Evolutionary conservation across 176 grass and related monocot species (phyloP).

Genomic region (Eleusine indica): DNA sequence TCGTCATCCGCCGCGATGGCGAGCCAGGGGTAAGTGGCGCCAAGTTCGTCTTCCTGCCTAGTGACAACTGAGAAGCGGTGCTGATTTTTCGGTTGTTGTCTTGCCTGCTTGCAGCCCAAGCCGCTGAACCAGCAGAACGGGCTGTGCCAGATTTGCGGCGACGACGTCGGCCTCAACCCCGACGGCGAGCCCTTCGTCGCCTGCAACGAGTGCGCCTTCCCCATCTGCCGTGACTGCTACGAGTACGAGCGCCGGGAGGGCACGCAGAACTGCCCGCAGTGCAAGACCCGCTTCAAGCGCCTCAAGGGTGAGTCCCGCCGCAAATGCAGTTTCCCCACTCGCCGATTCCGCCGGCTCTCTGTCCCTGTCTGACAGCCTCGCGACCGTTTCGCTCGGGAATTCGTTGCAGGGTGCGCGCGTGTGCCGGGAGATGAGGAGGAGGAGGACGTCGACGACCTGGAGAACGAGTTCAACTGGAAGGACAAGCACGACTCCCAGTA

Average conservation of each 20-base stretch:
- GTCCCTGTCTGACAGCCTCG: not conserved
- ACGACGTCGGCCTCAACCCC: slow-evolving; percentile 47
- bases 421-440: slow-evolving; percentile 92
- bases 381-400: not conserved
- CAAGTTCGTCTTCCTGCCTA: not conserved
- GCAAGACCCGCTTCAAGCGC: slow-evolving; percentile 73
- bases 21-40: slow-evolving; percentile 24
- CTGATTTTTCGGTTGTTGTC: slow-evolving; percentile 21
- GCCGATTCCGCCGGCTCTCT: not conserved
- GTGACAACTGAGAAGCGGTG: not conserved
- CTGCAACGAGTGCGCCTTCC: slow-evolving; percentile 84
- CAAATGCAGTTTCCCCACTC: not conserved
- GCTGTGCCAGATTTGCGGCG: slow-evolving; percentile 63
- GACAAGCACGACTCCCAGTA: slow-evolving; percentile 52
- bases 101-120: slow-evolving; percentile 28
- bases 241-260: slow-evolving; percentile 74
- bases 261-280: slow-evolving; percentile 72
- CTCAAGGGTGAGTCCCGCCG: slow-evolving; percentile 50
- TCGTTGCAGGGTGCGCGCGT: slow-evolving; percentile 57
- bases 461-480: slow-evolving; percentile 69
- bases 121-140: slow-evolving; percentile 30
- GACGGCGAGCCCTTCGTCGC: slow-evolving; percentile 61
- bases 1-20: slow-evolving; percentile 68
- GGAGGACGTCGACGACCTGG: slow-evolving; percentile 84
- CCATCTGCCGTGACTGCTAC: slow-evolving; percentile 72